Evolutionary conservation across 2,329 filamentous ascomycete genomes (phyloP).

Genomic region (Neonectria faginata): DNA sequence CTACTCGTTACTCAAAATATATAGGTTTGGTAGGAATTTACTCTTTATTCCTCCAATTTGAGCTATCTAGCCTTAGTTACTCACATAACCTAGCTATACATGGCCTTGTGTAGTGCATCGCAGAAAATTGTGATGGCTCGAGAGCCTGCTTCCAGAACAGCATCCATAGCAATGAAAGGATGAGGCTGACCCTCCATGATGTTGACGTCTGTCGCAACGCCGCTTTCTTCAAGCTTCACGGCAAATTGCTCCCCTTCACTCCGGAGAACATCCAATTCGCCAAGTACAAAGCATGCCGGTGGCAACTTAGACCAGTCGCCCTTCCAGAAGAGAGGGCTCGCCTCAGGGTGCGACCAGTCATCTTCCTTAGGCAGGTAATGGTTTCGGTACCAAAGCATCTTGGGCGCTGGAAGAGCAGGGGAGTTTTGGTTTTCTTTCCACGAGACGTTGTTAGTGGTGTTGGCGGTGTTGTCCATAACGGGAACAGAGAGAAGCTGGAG

Average conservation of each 20-base stretch:
- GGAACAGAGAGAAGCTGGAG: conserved; percentile 6
- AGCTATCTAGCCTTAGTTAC: too few species aligned
- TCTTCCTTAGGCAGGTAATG: conserved; percentile 56
- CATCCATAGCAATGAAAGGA: conserved; percentile 19
- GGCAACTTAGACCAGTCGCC: conserved; percentile 64
- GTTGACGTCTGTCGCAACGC: conserved; percentile 4
- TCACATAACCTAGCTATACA: conserved; percentile 10
- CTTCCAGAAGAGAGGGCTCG: conserved; percentile 64
- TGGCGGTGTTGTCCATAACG: conserved; percentile 7
- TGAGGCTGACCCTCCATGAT: conserved; percentile 17
- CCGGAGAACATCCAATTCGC: conserved; percentile 2
- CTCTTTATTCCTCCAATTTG: too few species aligned
- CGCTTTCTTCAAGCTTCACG: conserved; percentile 2
- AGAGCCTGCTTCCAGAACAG: conserved; percentile 15
- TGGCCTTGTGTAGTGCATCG: conserved; percentile 35
- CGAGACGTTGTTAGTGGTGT: conserved; percentile 1
- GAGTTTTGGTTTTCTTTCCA: neutral
- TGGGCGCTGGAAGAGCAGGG: neutral
- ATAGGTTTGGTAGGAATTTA: too few species aligned
- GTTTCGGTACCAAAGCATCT: conserved; percentile 6
- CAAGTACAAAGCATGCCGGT: conserved; percentile 44
- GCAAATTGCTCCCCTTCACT: neutral
- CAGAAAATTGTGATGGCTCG: conserved; percentile 59
- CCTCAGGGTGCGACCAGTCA: conserved; percentile 62
- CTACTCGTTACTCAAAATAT: too few species aligned